Percentiles rank a stretch among this genome's conserved stretches.
Conservation (phyloP, 192 early-diverging fungal species). For the Irineochytrium annulatum region DNA sequence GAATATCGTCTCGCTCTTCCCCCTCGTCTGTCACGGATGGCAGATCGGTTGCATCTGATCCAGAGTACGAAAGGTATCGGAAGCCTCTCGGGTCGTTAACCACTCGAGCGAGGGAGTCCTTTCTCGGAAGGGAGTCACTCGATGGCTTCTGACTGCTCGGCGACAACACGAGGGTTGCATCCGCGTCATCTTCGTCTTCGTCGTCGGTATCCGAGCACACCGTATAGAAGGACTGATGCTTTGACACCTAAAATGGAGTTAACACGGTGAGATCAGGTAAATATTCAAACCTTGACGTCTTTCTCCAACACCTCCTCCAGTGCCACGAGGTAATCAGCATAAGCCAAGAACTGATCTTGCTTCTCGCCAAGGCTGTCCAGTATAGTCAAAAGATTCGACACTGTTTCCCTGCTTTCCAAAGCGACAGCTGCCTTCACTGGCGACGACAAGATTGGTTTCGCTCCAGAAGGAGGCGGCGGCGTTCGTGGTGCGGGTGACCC, state of each 20-base stretch:
- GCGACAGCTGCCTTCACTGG: no score
- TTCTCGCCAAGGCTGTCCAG: constrained; percentile 1
- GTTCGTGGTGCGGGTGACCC: no score
- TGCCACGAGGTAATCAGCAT: constrained; percentile 3
- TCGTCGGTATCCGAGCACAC: constrained; percentile 3
- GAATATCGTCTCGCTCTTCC: neutral
- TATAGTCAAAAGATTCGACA: neutral
- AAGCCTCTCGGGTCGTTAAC: neutral
- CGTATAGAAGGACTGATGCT: constrained; percentile 3
- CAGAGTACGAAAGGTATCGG: neutral
- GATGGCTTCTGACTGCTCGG: neutral
- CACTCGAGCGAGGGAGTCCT: neutral
- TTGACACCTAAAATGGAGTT: neutral
- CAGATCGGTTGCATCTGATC: neutral
- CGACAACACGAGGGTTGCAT: neutral
- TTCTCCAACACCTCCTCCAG: constrained; percentile 4
- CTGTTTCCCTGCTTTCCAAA: neutral
- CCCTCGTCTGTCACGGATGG: neutral
- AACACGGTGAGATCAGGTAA: neutral
- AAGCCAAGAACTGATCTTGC: constrained; percentile 4
- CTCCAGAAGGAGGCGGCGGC: no score
- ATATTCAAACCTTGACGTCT: neutral
- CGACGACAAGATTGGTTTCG: no score
- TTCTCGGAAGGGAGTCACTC: neutral
- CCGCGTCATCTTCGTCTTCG: neutral